Conservation (phyloP, 257 asterid species). For the Ilex asprella region DNA sequence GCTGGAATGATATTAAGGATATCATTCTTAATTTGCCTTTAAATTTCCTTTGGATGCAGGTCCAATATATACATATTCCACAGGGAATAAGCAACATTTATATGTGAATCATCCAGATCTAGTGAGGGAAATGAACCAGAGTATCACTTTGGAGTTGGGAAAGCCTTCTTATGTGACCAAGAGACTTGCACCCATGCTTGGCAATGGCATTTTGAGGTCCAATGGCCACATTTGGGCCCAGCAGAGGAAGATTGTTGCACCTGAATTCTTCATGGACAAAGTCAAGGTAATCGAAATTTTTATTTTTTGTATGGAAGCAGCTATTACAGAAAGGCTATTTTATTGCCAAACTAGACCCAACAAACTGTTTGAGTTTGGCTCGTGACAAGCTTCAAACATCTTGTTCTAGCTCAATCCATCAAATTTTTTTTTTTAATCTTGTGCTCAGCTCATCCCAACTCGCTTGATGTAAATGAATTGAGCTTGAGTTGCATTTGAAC, state of each 20-base stretch:
- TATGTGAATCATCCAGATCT: conserved; percentile 62
- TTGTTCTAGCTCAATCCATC: too few species aligned
- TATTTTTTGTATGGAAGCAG: too few species aligned
- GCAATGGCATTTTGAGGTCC: conserved; percentile 79
- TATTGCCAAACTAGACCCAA: too few species aligned
- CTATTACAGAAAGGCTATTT: too few species aligned
- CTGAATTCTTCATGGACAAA: conserved; percentile 69
- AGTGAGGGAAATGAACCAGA: conserved; percentile 73
- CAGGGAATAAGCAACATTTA: conserved; percentile 74
- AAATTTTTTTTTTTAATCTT: too few species aligned
- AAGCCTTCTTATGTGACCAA: conserved; percentile 75
- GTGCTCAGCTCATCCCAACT: too few species aligned
- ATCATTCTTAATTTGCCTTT: too few species aligned
- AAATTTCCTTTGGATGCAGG: conserved; percentile 31
- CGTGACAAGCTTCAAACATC: too few species aligned
- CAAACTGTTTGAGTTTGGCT: too few species aligned
- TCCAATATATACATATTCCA: conserved; percentile 53
- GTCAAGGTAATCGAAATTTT: conserved; percentile 56
- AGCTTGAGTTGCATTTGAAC: too few species aligned
- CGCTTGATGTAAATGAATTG: too few species aligned
- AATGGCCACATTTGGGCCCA: conserved; percentile 73
- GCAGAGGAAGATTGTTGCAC: conserved; percentile 77
- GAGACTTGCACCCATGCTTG: conserved; percentile 88
- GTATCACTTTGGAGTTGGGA: conserved; percentile 42
- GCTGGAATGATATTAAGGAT: too few species aligned